These are phyloP conservation scores for Stipa capillata DNA, from an alignment of 176 grass and related monocot genomes.

Conservation along the genomic window DNA sequence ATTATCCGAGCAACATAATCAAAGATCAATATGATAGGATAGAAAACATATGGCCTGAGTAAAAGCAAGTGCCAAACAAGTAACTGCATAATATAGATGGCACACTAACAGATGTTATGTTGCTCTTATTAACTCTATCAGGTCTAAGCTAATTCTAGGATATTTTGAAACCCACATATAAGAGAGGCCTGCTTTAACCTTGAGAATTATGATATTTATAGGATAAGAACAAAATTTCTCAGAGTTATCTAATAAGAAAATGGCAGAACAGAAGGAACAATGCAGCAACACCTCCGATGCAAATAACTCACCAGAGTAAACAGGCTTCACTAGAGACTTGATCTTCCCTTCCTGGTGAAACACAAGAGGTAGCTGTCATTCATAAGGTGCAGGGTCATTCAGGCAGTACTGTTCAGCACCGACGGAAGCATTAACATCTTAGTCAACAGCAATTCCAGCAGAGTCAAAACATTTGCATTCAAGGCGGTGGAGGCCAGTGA, in stretches of 20 bases:
- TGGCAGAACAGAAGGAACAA: neutral
- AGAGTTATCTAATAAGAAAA: neutral
- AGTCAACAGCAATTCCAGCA: neutral
- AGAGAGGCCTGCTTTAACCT: neutral
- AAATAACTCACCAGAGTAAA: neutral
- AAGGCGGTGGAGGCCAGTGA: neutral
- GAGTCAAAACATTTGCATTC: neutral
- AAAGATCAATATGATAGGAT: neutral
- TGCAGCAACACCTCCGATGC: no score
- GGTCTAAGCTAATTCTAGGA: neutral
- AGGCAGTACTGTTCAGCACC: neutral
- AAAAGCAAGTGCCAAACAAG: neutral
- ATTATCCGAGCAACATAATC: no score
- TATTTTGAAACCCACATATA: neutral
- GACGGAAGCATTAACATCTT: neutral
- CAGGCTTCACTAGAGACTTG: neutral
- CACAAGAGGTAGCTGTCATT: neutral
- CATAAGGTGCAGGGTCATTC: neutral
- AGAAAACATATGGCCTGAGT: neutral
- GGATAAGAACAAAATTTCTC: neutral
- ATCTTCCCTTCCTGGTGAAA: neutral
- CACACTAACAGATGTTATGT: neutral
- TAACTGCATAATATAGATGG: neutral
- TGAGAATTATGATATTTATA: neutral
- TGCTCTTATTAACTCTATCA: neutral